These are phyloP conservation scores for Amanita molliuscula DNA, from an alignment of 768 basidiomycete species.

Conservation along the genomic window DNA sequence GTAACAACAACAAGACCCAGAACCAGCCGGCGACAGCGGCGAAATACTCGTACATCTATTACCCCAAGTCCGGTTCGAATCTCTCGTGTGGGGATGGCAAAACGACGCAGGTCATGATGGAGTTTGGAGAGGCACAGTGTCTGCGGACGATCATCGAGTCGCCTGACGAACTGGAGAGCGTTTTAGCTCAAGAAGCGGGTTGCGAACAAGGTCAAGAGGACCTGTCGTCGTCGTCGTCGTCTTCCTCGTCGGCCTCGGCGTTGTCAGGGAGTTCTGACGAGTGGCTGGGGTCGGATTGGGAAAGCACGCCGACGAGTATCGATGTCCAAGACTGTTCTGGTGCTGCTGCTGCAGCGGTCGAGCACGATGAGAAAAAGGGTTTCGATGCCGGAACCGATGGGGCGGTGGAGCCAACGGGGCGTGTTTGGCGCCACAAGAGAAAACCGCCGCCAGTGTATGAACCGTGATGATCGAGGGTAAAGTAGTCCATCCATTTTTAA, in stretches of 20 bases:
- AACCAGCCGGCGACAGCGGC: neutral
- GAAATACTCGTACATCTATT: neutral
- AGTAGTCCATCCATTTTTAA: too few relatives aligned
- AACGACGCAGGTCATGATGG: neutral
- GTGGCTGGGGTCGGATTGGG: too few relatives aligned
- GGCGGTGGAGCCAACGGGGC: too few relatives aligned
- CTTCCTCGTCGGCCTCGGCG: too few relatives aligned
- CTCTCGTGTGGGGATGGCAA: neutral
- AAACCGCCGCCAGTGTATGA: constrained; percentile 4
- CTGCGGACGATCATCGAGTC: constrained; percentile 4
- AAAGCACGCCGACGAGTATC: too few relatives aligned
- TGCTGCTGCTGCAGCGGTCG: too few relatives aligned
- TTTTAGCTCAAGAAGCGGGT: neutral
- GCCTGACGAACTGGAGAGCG: neutral
- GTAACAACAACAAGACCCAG: neutral
- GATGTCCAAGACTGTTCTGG: too few relatives aligned
- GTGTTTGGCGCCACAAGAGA: neutral
- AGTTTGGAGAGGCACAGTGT: neutral
- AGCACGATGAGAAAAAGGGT: too few relatives aligned
- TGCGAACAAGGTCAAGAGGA: too few relatives aligned
- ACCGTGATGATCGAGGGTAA: neutral
- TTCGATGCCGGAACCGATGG: too few relatives aligned
- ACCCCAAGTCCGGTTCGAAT: neutral
- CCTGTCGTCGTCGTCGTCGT: too few relatives aligned
- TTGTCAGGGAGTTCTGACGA: too few relatives aligned